These are phyloP conservation scores for Arabidopsis suecica DNA, from an alignment of 345 rosid genomes.

Conservation along the genomic window DNA sequence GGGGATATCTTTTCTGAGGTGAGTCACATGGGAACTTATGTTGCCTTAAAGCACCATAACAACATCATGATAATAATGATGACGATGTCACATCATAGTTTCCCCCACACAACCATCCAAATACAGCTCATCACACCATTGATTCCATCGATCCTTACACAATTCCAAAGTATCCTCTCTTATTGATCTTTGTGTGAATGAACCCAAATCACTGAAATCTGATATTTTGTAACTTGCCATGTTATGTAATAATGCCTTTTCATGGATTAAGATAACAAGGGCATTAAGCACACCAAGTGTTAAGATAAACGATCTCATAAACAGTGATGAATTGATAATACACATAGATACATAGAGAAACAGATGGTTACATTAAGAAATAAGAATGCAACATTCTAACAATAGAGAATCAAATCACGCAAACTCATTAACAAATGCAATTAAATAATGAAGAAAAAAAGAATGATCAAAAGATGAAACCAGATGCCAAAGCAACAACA, in stretches of 20 bases:
- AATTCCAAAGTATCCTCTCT: slow-evolving; percentile 29
- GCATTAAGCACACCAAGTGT: not conserved
- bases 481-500: slow-evolving; percentile 44
- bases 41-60: slow-evolving; percentile 26
- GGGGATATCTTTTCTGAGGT: slow-evolving; percentile 23
- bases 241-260: not conserved
- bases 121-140: slow-evolving; percentile 42
- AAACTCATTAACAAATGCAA: slow-evolving; percentile 40
- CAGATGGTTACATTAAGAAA: slow-evolving; percentile 28
- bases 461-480: slow-evolving; percentile 43
- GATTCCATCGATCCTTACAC: slow-evolving; percentile 35
- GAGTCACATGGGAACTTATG: slow-evolving; percentile 45
- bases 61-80: slow-evolving; percentile 29
- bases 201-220: slow-evolving; percentile 27
- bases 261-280: not conserved
- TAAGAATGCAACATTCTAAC: slow-evolving; percentile 37
- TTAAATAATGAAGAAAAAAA: slow-evolving; percentile 34
- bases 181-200: slow-evolving; percentile 42
- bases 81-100: slow-evolving; percentile 30
- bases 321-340: slow-evolving; percentile 24
- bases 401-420: slow-evolving; percentile 22
- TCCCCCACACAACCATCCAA: slow-evolving; percentile 37
- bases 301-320: slow-evolving; percentile 26
- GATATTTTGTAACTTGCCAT: slow-evolving; percentile 2
- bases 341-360: slow-evolving; percentile 19